These are phyloP conservation scores for Picea abies DNA, from an alignment of 83 land plant species.

Conservation along the genomic window DNA sequence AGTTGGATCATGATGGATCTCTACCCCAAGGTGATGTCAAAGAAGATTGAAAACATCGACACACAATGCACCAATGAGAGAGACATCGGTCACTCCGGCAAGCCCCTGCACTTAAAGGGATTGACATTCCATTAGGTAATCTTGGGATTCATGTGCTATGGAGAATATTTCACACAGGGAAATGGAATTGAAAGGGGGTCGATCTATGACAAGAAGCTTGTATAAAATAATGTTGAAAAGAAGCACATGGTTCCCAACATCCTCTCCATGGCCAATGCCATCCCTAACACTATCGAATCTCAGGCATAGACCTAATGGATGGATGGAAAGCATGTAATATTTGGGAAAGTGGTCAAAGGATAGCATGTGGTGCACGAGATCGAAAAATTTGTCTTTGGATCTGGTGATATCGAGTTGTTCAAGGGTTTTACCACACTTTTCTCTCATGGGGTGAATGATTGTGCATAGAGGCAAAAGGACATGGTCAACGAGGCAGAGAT, in stretches of 20 bases:
- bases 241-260: conserved; percentile 14
- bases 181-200: conserved; percentile 37
- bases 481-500: too few relatives aligned
- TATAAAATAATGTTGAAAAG: conserved; percentile 16
- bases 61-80: conserved; percentile 40
- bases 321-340: conserved; percentile 22
- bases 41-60: conserved; percentile 28
- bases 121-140: conserved; percentile 63
- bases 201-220: conserved; percentile 22
- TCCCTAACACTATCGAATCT: conserved; percentile 16
- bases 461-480: too few relatives aligned
- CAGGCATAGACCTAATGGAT: conserved; percentile 18
- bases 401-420: background rate
- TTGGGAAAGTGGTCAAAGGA: conserved; percentile 11
- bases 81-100: conserved; percentile 28
- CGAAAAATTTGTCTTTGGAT: conserved; percentile 9
- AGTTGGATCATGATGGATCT: conserved; percentile 25
- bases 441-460: too few relatives aligned
- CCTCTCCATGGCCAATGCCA: conserved; percentile 22
- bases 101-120: conserved; percentile 55
- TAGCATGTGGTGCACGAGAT: conserved; percentile 11
- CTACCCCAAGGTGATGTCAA: conserved; percentile 13
- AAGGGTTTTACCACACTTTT: too few relatives aligned
- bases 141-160: conserved; percentile 32
- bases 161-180: conserved; percentile 30